Percentiles rank a stretch among this genome's conserved stretches.
Conservation (phyloP, 371 early-diverging fungal species). For the Mortierella sp. region DNA sequence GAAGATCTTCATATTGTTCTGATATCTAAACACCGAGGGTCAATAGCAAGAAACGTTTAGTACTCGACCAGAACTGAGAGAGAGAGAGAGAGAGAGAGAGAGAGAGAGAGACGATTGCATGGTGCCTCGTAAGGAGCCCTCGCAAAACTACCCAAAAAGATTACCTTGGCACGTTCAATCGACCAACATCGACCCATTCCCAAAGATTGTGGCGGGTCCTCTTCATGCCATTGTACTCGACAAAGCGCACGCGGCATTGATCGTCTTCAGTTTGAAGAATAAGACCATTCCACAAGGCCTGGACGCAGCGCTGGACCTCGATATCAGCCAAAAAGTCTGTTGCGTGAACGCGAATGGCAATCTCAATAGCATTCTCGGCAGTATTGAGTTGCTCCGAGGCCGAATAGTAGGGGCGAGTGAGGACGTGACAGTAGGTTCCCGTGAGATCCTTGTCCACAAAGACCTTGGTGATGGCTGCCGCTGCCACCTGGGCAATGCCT, state of each 20-base stretch:
- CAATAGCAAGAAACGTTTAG: no score
- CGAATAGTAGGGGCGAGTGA: conserved; percentile 40
- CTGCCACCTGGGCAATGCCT: conserved; percentile 32
- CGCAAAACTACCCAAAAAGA: no score
- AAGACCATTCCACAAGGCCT: conserved; percentile 56
- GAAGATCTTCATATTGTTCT: conserved; percentile 52
- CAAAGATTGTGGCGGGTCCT: conserved; percentile 30
- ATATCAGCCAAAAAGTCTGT: conserved; percentile 53
- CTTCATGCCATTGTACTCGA: conserved; percentile 45
- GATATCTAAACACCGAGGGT: conserved; percentile 32
- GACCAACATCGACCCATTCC: conserved; percentile 51
- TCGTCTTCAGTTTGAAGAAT: conserved; percentile 52
- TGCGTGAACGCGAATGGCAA: conserved; percentile 55
- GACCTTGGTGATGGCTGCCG: conserved; percentile 33
- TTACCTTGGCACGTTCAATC: conserved; percentile 54
- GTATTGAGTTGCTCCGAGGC: conserved; percentile 36
- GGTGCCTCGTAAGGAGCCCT: no score
- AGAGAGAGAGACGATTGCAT: background rate
- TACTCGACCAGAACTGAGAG: background rate
- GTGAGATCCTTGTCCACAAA: conserved; percentile 49
- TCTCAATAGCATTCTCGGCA: conserved; percentile 49
- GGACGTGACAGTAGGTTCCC: conserved; percentile 50
- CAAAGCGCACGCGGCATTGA: conserved; percentile 44
- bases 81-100: background rate
- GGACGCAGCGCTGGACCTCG: conserved; percentile 54